These are phyloP conservation scores for Jaltomata sinuosa DNA, from an alignment of 257 asterid genomes.

Conservation along the genomic window DNA sequence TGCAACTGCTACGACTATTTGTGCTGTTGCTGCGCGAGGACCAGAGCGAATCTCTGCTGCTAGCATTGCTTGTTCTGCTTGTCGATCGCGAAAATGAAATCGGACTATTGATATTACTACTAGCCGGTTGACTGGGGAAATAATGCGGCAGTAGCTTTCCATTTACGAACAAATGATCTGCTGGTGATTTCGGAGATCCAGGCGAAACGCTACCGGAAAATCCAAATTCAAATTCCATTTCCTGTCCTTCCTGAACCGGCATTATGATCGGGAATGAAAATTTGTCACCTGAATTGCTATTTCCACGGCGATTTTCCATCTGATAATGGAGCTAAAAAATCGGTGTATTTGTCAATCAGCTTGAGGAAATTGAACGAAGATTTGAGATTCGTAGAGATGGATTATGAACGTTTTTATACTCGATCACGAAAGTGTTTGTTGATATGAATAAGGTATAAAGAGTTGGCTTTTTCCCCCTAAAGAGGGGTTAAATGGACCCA, in stretches of 20 bases:
- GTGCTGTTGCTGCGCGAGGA: slow-evolving; percentile 78
- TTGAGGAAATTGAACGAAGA: neutral
- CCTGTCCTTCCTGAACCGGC: slow-evolving; percentile 2
- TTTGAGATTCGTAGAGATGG: neutral
- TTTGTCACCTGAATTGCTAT: slow-evolving; percentile 29
- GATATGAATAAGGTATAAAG: slow-evolving; percentile 17
- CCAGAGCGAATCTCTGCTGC: slow-evolving; percentile 48
- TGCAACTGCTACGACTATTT: slow-evolving; percentile 48
- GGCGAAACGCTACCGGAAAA: slow-evolving; percentile 26
- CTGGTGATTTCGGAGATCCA: slow-evolving; percentile 53
- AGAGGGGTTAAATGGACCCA: slow-evolving; percentile 33
- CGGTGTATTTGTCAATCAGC: neutral
- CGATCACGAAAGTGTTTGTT: slow-evolving; percentile 2
- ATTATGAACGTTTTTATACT: neutral
- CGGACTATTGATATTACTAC: neutral
- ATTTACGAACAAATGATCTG: slow-evolving; percentile 65
- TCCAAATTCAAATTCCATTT: slow-evolving; percentile 44
- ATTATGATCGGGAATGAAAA: slow-evolving; percentile 40
- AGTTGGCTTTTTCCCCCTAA: slow-evolving; percentile 28
- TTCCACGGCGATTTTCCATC: slow-evolving; percentile 33
- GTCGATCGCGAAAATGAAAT: slow-evolving; percentile 44
- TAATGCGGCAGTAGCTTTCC: slow-evolving; percentile 71
- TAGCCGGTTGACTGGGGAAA: slow-evolving; percentile 30
- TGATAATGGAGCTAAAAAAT: neutral
- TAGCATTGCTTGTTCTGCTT: slow-evolving; percentile 52